phyloP scores from a whole-genome alignment of 306 rosid species.

The Quercus bicolor region DNA sequence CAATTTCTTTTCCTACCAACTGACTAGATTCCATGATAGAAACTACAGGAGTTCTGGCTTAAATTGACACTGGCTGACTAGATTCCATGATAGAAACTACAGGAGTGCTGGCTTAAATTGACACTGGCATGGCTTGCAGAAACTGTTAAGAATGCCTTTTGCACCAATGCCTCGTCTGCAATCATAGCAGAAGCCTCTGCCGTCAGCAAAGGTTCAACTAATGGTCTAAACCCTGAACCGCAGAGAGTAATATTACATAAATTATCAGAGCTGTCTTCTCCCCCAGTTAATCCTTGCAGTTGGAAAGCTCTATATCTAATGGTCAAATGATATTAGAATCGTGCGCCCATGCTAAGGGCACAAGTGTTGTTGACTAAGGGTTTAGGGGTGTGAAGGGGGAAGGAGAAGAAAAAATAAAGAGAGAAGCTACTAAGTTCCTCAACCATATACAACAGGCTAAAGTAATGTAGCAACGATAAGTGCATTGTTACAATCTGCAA shows the following conservation, averaged over 20 bases:
- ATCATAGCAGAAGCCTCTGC: not conserved
- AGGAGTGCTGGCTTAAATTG: not conserved
- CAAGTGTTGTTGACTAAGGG: not conserved
- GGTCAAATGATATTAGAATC: not conserved
- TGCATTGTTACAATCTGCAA: not conserved
- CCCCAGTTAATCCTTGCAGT: not conserved
- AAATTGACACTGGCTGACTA: too few species aligned
- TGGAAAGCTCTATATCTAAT: not conserved
- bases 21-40: too few species aligned
- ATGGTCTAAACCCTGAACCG: too few species aligned
- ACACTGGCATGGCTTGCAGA: not conserved
- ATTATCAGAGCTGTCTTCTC: not conserved
- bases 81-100: too few species aligned
- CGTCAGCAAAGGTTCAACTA: not conserved
- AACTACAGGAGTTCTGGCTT: not conserved
- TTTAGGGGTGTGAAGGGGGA: not conserved
- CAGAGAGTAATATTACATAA: not conserved
- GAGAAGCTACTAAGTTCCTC: not conserved
- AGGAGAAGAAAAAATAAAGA: not conserved
- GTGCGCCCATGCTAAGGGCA: not conserved
- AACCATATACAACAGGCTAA: not conserved
- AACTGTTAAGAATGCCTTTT: not conserved
- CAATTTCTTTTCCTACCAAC: too few species aligned
- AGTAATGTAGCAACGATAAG: not conserved
- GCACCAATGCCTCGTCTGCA: not conserved